Base-by-base conservation (phyloP, 1,284 basidiomycete species). In the Cryptococcus sp. region DNA sequence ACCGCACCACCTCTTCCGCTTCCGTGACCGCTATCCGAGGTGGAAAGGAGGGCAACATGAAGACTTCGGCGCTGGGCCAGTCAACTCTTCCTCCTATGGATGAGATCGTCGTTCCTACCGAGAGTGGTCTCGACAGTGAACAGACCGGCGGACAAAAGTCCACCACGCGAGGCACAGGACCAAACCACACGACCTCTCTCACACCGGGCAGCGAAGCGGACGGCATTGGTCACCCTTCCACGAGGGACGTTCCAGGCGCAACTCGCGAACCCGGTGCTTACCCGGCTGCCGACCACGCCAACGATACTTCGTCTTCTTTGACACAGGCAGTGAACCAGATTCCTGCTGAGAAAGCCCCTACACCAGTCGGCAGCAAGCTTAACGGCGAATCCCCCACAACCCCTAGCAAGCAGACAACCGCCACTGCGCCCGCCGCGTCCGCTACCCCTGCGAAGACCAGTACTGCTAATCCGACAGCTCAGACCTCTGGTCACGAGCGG, bases 21-120 rank as follows among this genome's bases (percentile, higher is more conserved):
- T 69, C 66, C 37, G 66, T 73, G 20, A 78, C 73, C 22, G 76
- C 76, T 8, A 78, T 78, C 54, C 62, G 71, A 45, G 64, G 66
- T 41, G 76, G 76, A 3, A 57, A 65, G 46, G 65, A 71, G 43
- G 76, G 76, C 11, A 52, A 63, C 37, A 52, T 25, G 22, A 37
- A 46, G 22, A 23, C n/a, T 29, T 53, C 59, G 40, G 59, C 64
- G 29, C 29, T 63, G 1, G 52, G 55, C 11, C 43, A 45, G 15
- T 52, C 50, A 23, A 50, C 52, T 10, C 54, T 47, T 16, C 50
- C 50, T 19, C 46, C 48, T 26, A 26, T 38, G 17, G 55, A 54
- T 20, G 34, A 40, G 37, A 40, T 49, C 19, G 41, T 46, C 16
- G 37, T 49, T 16, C 20, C 37, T 19, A 26, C 25, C 40, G 26